These are phyloP conservation scores for Salicornia ramosissima DNA, from an alignment of 148 eudicot species.

Conservation along the genomic window DNA sequence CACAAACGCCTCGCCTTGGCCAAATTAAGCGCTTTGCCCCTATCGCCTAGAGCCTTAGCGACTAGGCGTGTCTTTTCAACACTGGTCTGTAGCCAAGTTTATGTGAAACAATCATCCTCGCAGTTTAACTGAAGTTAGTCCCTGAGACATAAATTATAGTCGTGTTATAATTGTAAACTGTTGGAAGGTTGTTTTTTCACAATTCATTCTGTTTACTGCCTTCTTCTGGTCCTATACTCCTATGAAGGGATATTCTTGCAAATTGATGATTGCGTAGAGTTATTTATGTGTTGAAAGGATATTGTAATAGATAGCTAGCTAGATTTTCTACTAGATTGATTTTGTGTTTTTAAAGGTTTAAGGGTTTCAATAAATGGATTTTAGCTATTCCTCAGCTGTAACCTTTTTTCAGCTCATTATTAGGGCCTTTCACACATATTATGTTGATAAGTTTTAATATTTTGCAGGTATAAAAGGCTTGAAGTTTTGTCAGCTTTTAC, in stretches of 20 bases:
- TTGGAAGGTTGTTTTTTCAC: neutral
- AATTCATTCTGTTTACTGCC: no score
- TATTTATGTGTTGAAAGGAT: neutral
- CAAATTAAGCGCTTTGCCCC: no score
- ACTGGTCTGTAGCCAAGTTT: no score
- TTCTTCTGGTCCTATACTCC: no score
- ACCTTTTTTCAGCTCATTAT: neutral
- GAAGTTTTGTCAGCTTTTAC: slow-evolving; percentile 98
- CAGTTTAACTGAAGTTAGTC: no score
- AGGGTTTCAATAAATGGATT: neutral
- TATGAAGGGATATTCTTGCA: no score
- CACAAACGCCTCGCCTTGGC: no score
- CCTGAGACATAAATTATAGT: no score
- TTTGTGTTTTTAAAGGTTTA: neutral
- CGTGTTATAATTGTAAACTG: neutral
- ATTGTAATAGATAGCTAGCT: neutral
- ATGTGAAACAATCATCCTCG: no score
- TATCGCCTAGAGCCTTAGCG: no score
- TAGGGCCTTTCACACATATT: slow-evolving; percentile 3
- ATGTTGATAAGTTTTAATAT: slow-evolving; percentile 14
- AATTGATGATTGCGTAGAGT: neutral
- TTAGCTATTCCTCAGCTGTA: neutral
- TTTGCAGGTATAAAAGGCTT: slow-evolving; percentile 82
- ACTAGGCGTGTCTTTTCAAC: no score
- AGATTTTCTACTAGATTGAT: neutral